phyloP scores from a whole-genome alignment of 441 rosid species.

The Aleurites moluccanus region DNA sequence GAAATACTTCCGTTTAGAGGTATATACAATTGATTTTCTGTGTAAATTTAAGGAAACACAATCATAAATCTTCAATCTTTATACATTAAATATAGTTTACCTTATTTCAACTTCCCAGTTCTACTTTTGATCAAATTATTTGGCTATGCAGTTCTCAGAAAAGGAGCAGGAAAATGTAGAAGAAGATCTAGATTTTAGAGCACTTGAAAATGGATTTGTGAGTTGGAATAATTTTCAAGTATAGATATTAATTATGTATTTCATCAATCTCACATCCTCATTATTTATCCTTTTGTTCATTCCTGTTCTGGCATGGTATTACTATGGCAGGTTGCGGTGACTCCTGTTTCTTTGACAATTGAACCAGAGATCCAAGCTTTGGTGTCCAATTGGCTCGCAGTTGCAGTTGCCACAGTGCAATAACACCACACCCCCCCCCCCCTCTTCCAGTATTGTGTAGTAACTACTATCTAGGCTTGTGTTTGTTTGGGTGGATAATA shows the following conservation, averaged over 20 bases:
- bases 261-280: not conserved
- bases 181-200: conserved; percentile 39
- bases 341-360: conserved; percentile 21
- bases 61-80: too few relatives aligned
- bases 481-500: not conserved
- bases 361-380: conserved; percentile 14
- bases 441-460: not conserved
- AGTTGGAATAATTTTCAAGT: conserved; percentile 14
- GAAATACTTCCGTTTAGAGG: conserved; percentile 72
- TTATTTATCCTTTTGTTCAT: not conserved
- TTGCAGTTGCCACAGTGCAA: conserved; percentile 5
- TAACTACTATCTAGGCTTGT: not conserved
- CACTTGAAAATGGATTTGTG: conserved; percentile 49
- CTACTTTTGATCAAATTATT: too few relatives aligned
- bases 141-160: conserved; percentile 28
- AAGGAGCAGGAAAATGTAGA: conserved; percentile 31
- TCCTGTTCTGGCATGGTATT: not conserved
- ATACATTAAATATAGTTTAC: too few relatives aligned
- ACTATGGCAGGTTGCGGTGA: conserved; percentile 27
- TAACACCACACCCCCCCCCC: not conserved
- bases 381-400: conserved; percentile 32
- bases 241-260: not conserved
- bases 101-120: too few relatives aligned
- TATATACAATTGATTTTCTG: conserved; percentile 20
- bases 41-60: too few relatives aligned